Evolutionary conservation across 2,329 filamentous ascomycete genomes (phyloP).

Genomic region (Hirsutella rhossiliensis): DNA sequence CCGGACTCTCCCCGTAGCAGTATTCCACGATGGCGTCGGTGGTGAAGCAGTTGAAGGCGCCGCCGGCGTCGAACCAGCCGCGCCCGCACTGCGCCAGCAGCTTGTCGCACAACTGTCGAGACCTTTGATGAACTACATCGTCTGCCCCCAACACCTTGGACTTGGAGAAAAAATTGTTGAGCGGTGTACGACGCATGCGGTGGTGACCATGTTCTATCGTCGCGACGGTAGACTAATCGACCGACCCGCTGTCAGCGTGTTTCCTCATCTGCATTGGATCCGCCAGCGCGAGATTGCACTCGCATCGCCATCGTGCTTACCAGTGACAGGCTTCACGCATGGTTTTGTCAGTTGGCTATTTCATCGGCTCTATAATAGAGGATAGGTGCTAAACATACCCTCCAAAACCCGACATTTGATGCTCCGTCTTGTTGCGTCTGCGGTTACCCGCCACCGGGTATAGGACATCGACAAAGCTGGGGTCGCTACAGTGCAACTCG

Average conservation of each 20-base stretch:
- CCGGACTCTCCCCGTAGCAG: background rate
- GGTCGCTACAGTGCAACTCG: slow-evolving; percentile 3
- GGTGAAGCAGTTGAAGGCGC: background rate
- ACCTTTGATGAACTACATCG: slow-evolving; percentile 12
- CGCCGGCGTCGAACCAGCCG: background rate
- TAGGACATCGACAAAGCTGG: background rate
- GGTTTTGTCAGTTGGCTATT: too few relatives aligned
- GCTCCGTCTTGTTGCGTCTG: background rate
- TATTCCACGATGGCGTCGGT: background rate
- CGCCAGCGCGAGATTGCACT: too few relatives aligned
- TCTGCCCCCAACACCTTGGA: slow-evolving; percentile 16
- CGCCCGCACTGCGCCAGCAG: slow-evolving; percentile 2
- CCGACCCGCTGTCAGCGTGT: slow-evolving; percentile 6
- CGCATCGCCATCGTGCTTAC: background rate
- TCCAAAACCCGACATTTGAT: too few relatives aligned
- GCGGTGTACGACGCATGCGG: slow-evolving; percentile 12
- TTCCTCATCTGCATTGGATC: background rate
- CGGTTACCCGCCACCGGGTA: background rate
- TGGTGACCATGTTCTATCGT: slow-evolving; percentile 15
- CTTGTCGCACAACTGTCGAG: slow-evolving; percentile 16
- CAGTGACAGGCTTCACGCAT: background rate
- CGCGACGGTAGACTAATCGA: too few relatives aligned
- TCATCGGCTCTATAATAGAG: too few relatives aligned
- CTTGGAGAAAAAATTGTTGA: slow-evolving; percentile 19
- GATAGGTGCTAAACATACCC: too few relatives aligned